Conservation (phyloP, 164 flowering plant species). For the Nymphaea colorata region DNA sequence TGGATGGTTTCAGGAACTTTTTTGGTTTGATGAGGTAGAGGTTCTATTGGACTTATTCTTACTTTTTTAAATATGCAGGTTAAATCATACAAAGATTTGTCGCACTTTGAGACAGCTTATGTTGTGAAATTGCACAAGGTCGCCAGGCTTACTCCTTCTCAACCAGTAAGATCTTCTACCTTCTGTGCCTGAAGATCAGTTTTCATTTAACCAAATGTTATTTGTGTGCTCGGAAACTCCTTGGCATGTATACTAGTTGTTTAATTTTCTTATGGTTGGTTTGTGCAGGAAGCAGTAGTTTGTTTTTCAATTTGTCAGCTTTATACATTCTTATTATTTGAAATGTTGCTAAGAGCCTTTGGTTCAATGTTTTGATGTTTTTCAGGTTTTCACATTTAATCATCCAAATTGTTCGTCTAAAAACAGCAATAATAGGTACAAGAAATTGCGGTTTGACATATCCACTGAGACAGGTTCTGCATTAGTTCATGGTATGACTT, state of each 20-base stretch:
- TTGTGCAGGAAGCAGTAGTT: neutral
- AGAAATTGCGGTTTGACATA: slow-evolving; percentile 61
- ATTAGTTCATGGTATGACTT: slow-evolving; percentile 67
- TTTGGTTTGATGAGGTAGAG: no score
- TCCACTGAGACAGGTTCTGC: slow-evolving; percentile 80
- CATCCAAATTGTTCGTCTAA: slow-evolving; percentile 60
- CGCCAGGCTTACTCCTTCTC: slow-evolving; percentile 79
- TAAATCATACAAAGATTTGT: slow-evolving; percentile 74
- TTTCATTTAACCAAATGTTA: neutral
- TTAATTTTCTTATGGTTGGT: neutral
- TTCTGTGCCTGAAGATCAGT: neutral
- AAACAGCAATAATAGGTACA: slow-evolving; percentile 65
- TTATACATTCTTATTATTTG: neutral
- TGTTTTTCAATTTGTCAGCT: slow-evolving; percentile 3
- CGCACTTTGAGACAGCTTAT: slow-evolving; percentile 96
- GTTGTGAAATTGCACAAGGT: slow-evolving; percentile 91
- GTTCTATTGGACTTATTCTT: neutral
- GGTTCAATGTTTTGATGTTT: neutral
- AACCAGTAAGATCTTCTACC: slow-evolving; percentile 48
- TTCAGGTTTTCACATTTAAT: slow-evolving; percentile 76
- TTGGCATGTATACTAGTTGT: neutral
- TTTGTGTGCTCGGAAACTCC: neutral
- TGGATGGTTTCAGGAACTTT: no score
- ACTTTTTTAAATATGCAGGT: slow-evolving; percentile 39
- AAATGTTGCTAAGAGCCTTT: no score